Conservation (phyloP, 768 basidiomycete genomes). For the Amanita jacksonii region DNA sequence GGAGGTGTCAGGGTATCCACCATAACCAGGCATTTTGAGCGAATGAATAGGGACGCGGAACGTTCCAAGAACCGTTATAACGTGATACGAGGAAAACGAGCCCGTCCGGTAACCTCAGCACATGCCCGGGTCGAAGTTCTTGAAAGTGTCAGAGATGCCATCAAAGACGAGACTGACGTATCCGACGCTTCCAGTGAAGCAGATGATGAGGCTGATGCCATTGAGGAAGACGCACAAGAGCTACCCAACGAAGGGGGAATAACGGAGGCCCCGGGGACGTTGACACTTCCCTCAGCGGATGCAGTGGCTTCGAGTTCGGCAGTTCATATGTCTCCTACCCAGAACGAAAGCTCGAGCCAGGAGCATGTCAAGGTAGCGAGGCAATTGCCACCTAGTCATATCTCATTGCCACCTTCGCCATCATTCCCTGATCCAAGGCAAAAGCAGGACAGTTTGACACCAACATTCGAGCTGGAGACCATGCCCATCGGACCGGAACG, state of each 20-base stretch:
- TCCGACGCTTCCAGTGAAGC: slow-evolving; percentile 56
- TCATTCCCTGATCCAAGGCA: slow-evolving; percentile 30
- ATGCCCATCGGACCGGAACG: slow-evolving; percentile 45
- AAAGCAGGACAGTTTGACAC: slow-evolving; percentile 31
- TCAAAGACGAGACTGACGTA: slow-evolving; percentile 71
- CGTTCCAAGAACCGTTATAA: slow-evolving; percentile 70
- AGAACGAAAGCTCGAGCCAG: slow-evolving; percentile 9
- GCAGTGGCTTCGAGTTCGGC: slow-evolving; percentile 17
- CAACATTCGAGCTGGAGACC: slow-evolving; percentile 44
- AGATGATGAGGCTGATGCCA: slow-evolving; percentile 44
- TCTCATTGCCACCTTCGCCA: slow-evolving; percentile 52
- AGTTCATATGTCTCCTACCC: slow-evolving; percentile 8
- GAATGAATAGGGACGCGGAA: slow-evolving; percentile 66
- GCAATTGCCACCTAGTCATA: slow-evolving; percentile 18
- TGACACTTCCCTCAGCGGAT: background rate
- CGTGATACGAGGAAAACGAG: slow-evolving; percentile 78
- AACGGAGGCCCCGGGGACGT: slow-evolving; percentile 16
- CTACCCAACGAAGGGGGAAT: slow-evolving; percentile 19
- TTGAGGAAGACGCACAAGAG: slow-evolving; percentile 30
- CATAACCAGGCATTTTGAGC: slow-evolving; percentile 87
- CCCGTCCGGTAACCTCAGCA: slow-evolving; percentile 85
- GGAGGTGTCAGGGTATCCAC: slow-evolving; percentile 71
- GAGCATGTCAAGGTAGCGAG: slow-evolving; percentile 9
- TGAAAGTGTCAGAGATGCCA: slow-evolving; percentile 84
- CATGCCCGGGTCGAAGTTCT: slow-evolving; percentile 83